phyloP scores from a whole-genome alignment of 2,329 filamentous ascomycete species.

The Graphiopsis chlorocephala region DNA sequence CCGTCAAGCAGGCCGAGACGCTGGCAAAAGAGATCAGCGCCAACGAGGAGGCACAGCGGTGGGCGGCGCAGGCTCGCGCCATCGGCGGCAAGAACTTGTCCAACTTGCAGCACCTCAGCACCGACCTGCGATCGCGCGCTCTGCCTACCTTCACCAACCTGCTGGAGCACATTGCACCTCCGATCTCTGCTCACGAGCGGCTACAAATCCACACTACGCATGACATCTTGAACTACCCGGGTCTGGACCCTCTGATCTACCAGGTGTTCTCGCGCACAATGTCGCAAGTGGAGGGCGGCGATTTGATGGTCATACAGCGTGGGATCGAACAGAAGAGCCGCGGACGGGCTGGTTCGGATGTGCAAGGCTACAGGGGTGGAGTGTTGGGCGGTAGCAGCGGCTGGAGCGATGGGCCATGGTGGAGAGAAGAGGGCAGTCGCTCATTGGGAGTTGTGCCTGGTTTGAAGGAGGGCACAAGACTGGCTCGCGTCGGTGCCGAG shows the following conservation, averaged over 20 bases:
- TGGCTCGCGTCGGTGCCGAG: slow-evolving; percentile 85
- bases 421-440: slow-evolving; percentile 67
- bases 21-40: slow-evolving; percentile 93
- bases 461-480: slow-evolving; percentile 81
- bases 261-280: slow-evolving; percentile 91
- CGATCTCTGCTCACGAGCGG: slow-evolving; percentile 94
- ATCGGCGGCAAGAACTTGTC: slow-evolving; percentile 24
- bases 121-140: slow-evolving; percentile 76
- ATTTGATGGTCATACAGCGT: slow-evolving; percentile 89
- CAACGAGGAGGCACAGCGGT: slow-evolving; percentile 94
- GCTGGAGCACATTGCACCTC: slow-evolving; percentile 89
- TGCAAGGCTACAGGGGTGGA: slow-evolving; percentile 51
- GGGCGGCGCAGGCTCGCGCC: slow-evolving; percentile 89
- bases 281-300: slow-evolving; percentile 97
- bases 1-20: slow-evolving; percentile 87
- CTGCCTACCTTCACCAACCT: slow-evolving; percentile 93
- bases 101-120: slow-evolving; percentile 22
- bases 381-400: slow-evolving; percentile 52
- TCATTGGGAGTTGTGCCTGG: slow-evolving; percentile 79
- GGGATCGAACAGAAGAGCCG: slow-evolving; percentile 77
- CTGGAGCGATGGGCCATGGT: slow-evolving; percentile 97
- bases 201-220: slow-evolving; percentile 97
- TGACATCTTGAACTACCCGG: slow-evolving; percentile 90
- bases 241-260: slow-evolving; percentile 88
- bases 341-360: slow-evolving; percentile 57